Base-by-base conservation (phyloP, 805 yeast species). In the Clavispora carvajalis region DNA sequence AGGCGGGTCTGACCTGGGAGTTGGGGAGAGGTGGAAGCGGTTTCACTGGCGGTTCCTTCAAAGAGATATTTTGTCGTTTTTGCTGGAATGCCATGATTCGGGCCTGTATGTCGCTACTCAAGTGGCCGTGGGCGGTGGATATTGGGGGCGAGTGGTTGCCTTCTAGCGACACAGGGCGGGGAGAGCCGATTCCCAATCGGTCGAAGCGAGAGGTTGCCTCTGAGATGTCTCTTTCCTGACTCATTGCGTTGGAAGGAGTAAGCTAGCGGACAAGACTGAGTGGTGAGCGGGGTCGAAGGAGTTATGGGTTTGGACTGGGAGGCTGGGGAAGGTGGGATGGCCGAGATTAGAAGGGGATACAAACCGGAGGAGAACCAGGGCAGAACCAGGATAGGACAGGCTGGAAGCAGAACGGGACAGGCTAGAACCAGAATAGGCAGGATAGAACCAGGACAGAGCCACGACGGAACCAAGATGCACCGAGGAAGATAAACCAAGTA, bases 41-140 rank as follows among this genome's bases (percentile, higher is more conserved):
- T 34, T 50, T 48, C 9, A 34, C 23, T 19, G 31, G 35, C 2
- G 39, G 13, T 4, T 49, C 52, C 29, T 45, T 45, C 22, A 35
- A 25, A 2, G 45, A 34, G 15, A 36, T 44, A 21, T 43, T 44
- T 39, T 47, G 52, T 50, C 96, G 75, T 54, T 83, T 80, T 48
- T 86, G 88, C 60, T 89, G 96, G 53, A 90, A 85, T 0, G 95
- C 96, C 59, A 85, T 65, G 26, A 90, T 73, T 47, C 93, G 71
- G 1, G 96, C 96, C 60, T 89, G 96, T 30, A 88, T 76, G 47
- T 85, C 91, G 9, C 93, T 82, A 52, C 75, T 80, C 37, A 82
- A 36, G 9, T 48, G 52, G 38, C 54, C 54, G 30, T 48, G 54
- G 17, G 54, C 42, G 8, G 52, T 44, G 17, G 53, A 39, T 13